Evolutionary conservation across 1,284 basidiomycete species (phyloP).

Genomic region (Tylopilus orsonianus): DNA sequence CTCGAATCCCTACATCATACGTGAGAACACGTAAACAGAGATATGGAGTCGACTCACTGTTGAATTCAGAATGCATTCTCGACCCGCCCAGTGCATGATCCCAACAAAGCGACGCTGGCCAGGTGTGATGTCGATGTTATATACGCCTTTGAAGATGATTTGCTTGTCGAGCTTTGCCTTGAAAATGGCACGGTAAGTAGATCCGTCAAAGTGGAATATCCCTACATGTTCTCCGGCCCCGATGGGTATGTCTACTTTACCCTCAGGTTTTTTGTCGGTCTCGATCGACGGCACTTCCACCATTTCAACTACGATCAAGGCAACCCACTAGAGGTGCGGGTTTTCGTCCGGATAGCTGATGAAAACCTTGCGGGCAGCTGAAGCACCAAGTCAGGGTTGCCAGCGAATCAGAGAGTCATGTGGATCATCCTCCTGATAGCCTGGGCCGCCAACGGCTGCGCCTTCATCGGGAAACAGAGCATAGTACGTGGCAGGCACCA

Average conservation of each 20-base stretch:
- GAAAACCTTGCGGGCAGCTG: slow-evolving; percentile 47
- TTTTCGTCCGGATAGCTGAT: slow-evolving; percentile 46
- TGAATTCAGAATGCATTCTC: background rate
- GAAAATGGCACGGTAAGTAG: slow-evolving; percentile 40
- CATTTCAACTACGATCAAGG: slow-evolving; percentile 57
- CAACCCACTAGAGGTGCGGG: slow-evolving; percentile 32
- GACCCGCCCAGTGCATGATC: slow-evolving; percentile 3
- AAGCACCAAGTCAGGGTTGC: slow-evolving; percentile 13
- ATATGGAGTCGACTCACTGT: too few species aligned
- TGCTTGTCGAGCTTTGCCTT: slow-evolving; percentile 10
- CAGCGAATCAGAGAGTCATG: slow-evolving; percentile 41
- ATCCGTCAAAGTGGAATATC: slow-evolving; percentile 55
- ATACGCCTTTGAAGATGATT: slow-evolving; percentile 4
- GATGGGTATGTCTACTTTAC: too few species aligned
- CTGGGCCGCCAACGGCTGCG: background rate
- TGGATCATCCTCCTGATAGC: slow-evolving; percentile 11
- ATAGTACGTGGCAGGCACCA: slow-evolving; percentile 53
- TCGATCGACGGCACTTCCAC: slow-evolving; percentile 50
- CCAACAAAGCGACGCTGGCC: slow-evolving; percentile 12
- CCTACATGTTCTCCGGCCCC: slow-evolving; percentile 43
- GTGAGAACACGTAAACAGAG: background rate
- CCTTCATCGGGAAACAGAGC: slow-evolving; percentile 28
- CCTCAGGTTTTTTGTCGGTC: background rate
- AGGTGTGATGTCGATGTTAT: background rate
- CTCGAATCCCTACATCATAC: too few species aligned